Base-by-base conservation (phyloP, 352 stramenopile genomes). In the Globisporangium orthogonon region DNA sequence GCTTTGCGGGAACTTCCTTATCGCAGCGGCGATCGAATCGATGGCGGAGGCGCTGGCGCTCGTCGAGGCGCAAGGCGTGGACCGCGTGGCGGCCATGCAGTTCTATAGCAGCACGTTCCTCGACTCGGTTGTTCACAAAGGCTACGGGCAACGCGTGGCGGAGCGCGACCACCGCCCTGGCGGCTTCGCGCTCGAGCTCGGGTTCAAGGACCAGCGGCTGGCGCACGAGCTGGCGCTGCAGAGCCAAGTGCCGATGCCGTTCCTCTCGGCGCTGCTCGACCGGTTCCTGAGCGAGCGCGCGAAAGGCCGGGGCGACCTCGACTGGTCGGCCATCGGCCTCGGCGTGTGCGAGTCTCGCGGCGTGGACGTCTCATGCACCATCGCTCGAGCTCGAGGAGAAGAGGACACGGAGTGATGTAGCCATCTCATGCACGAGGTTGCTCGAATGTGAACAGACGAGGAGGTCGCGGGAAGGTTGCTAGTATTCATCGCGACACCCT, bases 21-120 rank as follows among this genome's bases (percentile, higher is more conserved):
- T 94, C 14, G 83, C 80, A 4, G 66, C 72, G 2, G 72, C 80
- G n/a, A 94, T 94, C 47, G 83, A 94, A 63, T 74, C 75, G 0
- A 85, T 94, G 69, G 78, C 72, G 4, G 83, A 94, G 49, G 70
- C 76, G 18, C 66, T 92, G 30, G 69, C 75, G 17, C 69, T 94
- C 23, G 66, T 83, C 23, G 83, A 94, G 63, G 68, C 69, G 33
- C 73, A 90, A 41, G 78, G 83, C 48, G 73, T 94, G 37, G 78
- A 94, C 50, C 76, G 83, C n/a, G 74, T 76, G 33, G 57, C 81
- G 50, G 78, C 85, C 28, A 89, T 88, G 73, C 50, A 86, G 52
- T 86, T 94, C 71, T 83, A 92, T 50, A 87, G 72, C 58, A 70
- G 48, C 62, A 91, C 83, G 43, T 89, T 94, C 63, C 81, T 94